Evolutionary conservation across 2,329 filamentous ascomycete species (phyloP), one percentile per base, ranked within the genome.

Genomic region (Talaromyces amestolkiae): DNA sequence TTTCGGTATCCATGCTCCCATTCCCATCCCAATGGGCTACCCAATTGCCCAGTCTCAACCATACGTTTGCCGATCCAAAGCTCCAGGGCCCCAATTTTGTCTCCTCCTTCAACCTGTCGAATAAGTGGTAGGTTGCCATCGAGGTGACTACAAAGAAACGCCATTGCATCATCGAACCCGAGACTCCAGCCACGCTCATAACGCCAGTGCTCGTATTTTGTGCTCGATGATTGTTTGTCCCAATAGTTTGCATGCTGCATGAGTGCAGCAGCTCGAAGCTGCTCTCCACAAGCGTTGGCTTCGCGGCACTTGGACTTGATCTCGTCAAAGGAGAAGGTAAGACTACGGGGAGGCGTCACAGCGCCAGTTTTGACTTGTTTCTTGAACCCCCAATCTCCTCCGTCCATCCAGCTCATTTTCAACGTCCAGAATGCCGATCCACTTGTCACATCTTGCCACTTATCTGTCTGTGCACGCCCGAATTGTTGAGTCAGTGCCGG

Each of bases 1-100:
- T 67, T 69, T 56, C 79, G 68, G 56, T 80, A 76, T 2, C 78
- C 78, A 61, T 77, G 74, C 61, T 81, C 79, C 77, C 77, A 81
- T 65, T 78, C 75, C 77, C 77, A 79, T 1, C 70, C 70, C 64
- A 74, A 76, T 22, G 69, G 61, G 19, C 76, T 75, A 10, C 81
- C 81, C 43, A 76, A 75, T 68, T 83, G 79, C 2, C 82, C 82
- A 65, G 79, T 81, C 68, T 87, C 84, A 37, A 79, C 70, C 47
- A 87, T 73, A 39, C 86, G 79, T 74, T 85, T 87, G 71, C 83
- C 74, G 15, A 83, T 73, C 86, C 86, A 88, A n/a, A 86, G 68
- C 66, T 88, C 85, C 47, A 86, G 67, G 72, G 81, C 83, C 8
- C 85, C 85, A 73, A 88, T 85, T 70, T 77, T 83, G 71, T 87